A percentile compares a stretch with the other conserved stretches of the same genome.
phyloP scores from a whole-genome alignment of 331 rosid genomes.

The Pyracantha coccinea region DNA sequence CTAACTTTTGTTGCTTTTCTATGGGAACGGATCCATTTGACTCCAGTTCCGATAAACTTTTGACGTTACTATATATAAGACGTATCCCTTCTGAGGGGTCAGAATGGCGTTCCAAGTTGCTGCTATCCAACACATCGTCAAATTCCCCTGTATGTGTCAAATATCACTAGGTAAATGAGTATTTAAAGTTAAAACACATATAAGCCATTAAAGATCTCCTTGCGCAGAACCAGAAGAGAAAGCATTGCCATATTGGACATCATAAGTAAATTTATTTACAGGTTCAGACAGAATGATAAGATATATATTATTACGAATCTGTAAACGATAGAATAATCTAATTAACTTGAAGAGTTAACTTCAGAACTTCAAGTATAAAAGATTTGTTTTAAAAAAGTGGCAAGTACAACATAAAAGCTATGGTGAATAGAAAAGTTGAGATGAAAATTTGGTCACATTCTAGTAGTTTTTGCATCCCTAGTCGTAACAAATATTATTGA shows the following conservation, averaged over 20 bases:
- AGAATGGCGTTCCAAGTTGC: slow-evolving; percentile 37
- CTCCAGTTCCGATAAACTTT: slow-evolving; percentile 35
- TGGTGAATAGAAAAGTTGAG: background rate
- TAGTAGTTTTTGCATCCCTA: background rate
- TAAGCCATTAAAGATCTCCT: background rate
- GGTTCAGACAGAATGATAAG: background rate
- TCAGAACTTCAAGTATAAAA: background rate
- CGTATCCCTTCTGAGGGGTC: slow-evolving; percentile 51
- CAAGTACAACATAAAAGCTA: background rate
- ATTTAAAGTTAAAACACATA: background rate
- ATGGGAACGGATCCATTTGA: slow-evolving; percentile 60
- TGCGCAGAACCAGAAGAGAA: background rate
- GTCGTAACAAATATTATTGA: background rate
- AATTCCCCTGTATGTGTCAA: slow-evolving; percentile 68
- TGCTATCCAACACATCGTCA: slow-evolving; percentile 71
- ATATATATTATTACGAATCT: background rate
- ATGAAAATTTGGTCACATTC: background rate
- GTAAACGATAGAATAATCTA: background rate
- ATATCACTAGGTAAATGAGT: background rate
- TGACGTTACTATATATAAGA: slow-evolving; percentile 35
- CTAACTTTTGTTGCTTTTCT: slow-evolving; percentile 36
- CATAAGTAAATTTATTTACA: background rate
- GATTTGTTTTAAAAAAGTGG: background rate
- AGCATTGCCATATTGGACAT: background rate
- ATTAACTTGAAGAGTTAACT: background rate